Evolutionary conservation across 2,329 filamentous ascomycete species (phyloP), one percentile per base, ranked within the genome.

Genomic region (Aspergillus pseudoviridinutans): DNA sequence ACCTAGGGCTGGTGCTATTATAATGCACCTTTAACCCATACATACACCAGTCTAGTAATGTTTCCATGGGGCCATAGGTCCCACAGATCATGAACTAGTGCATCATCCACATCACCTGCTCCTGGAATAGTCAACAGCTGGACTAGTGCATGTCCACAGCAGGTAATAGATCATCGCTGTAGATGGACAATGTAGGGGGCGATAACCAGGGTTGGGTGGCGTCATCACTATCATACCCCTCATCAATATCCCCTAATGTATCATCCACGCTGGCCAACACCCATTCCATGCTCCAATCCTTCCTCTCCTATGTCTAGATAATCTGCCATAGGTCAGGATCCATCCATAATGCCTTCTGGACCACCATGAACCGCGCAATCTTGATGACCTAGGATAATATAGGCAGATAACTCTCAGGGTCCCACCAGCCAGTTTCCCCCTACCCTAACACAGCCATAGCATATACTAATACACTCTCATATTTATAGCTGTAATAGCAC

Each of bases 21-120:
- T 54, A 57, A 49, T 57, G 25, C 2, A 59, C 51, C 54, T 56
- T 56, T n/a, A 58, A 32, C 38, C 49, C 20, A 29, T 51, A 58
- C 27, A 24, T 53, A 10, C 27, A 32, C 50, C 35, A 53, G 28
- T 29, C 9, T 3, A 29, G 28, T 10, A 29, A 29, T 29, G 3
- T 29, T 29, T 29, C 27, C 8, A 28, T 28, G 7, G 27, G 27
- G 27, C 27, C 9, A 4, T 28, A 8, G 27, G 27, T 28, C 28
- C 28, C 3, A 10, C 3, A 25, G 20, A 59, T 25, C 17, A 59
- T 56, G 14, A 59, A 59, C 20, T 28, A 17, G 17, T 47, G 14
- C 5, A 56, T 29, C 17, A 58, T 58, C 24, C 17, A 41, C n/a
- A 8, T 17, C 9, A 29, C 28, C 28, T 29, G 3, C 28, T 29